Evolutionary conservation across 768 basidiomycete species (phyloP).

Genomic region (Exsudoporus frostii): DNA sequence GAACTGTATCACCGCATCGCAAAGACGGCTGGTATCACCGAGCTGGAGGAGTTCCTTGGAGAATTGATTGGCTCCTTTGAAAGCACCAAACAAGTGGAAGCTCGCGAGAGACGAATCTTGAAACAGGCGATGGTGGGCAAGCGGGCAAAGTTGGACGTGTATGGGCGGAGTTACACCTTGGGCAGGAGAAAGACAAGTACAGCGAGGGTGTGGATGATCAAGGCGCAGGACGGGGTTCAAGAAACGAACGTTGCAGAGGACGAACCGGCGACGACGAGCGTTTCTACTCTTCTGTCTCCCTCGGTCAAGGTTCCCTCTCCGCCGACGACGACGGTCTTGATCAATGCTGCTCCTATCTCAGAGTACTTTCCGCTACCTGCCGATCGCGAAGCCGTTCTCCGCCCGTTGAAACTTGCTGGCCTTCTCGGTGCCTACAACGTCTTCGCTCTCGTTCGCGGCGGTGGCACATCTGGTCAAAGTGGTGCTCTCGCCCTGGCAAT

Average conservation of each 20-base stretch:
- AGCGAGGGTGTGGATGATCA: conserved; percentile 92
- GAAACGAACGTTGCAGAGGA: conserved; percentile 3
- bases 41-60: conserved; percentile 60
- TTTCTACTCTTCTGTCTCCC: conserved; percentile 18
- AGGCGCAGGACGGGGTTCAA: conserved; percentile 43
- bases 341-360: conserved; percentile 81
- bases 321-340: conserved; percentile 62
- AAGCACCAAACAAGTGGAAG: conserved; percentile 55
- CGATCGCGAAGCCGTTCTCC: conserved; percentile 78
- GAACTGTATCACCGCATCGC: conserved; percentile 47
- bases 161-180: conserved; percentile 81
- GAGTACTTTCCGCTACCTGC: conserved; percentile 71
- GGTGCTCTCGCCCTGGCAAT: conserved; percentile 80
- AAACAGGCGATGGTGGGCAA: conserved; percentile 43
- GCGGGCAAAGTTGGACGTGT: conserved; percentile 60
- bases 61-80: conserved; percentile 65
- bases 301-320: conserved; percentile 31
- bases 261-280: conserved; percentile 2
- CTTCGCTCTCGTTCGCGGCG: conserved; percentile 74
- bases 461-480: conserved; percentile 91
- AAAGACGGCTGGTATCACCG: conserved; percentile 15
- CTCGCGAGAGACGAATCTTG: conserved; percentile 29
- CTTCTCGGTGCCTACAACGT: conserved; percentile 81
- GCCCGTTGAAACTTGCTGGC: conserved; percentile 82
- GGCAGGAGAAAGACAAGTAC: conserved; percentile 88